phyloP scores from a whole-genome alignment of 495 filamentous ascomycete species.

The Xanthoparmelia taractica region DNA sequence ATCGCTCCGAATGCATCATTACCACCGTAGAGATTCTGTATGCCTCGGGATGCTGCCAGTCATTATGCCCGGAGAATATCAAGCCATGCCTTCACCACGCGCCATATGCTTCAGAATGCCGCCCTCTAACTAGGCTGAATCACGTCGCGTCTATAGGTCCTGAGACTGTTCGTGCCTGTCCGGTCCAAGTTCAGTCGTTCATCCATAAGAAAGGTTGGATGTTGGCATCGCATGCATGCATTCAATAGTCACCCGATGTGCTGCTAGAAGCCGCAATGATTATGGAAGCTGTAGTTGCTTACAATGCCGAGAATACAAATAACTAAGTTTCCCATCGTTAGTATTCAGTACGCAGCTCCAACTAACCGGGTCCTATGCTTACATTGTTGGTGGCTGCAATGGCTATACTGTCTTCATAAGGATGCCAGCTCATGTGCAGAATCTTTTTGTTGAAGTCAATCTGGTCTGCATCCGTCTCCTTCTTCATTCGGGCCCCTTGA shows the following conservation, averaged over 20 bases:
- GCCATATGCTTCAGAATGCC: conserved; percentile 12
- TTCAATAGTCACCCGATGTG: conserved; percentile 1
- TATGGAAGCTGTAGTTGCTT: conserved; percentile 30
- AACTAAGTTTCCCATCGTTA: conserved; percentile 45
- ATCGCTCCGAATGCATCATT: conserved; percentile 12
- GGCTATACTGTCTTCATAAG: conserved; percentile 97
- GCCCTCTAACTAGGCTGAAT: conserved; percentile 11
- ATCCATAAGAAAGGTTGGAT: conserved; percentile 13
- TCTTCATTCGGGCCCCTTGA: conserved; percentile 90
- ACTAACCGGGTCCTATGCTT: conserved; percentile 35
- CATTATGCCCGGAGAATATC: not conserved
- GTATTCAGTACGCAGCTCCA: conserved; percentile 8
- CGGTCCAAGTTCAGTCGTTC: conserved; percentile 18
- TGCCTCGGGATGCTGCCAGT: conserved; percentile 5
- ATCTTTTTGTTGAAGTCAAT: conserved; percentile 99
- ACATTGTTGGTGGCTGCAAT: conserved; percentile 99
- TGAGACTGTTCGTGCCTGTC: conserved; percentile 22
- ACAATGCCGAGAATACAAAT: conserved; percentile 98
- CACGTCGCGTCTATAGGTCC: conserved; percentile 18
- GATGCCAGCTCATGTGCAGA: conserved; percentile 99
- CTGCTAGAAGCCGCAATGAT: conserved; percentile 5
- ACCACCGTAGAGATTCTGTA: conserved; percentile 1
- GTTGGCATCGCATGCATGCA: conserved; percentile 12
- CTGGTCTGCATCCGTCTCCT: conserved; percentile 98
- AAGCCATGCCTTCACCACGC: conserved; percentile 6